Percentiles rank a stretch among this genome's conserved stretches.
Evolutionary conservation across 129 eudicot species (phyloP).

Genomic region (Artemisia annua): DNA sequence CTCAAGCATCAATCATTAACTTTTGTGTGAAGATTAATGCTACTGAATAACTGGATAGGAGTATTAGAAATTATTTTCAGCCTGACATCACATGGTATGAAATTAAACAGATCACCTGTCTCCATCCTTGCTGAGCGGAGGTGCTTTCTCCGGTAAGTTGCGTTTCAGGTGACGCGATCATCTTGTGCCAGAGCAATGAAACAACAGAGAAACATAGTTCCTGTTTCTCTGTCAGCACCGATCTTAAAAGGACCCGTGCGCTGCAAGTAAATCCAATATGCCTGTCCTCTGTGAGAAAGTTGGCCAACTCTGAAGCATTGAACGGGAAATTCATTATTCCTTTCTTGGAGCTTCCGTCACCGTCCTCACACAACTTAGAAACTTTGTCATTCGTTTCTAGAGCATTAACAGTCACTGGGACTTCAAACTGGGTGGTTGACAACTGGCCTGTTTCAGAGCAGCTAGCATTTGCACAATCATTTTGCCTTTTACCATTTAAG

Average conservation of each 20-base stretch:
- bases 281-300: conserved; percentile 87
- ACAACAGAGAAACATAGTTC: conserved; percentile 95
- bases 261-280: conserved; percentile 85
- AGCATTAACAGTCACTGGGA: conserved; percentile 26
- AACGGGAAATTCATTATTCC: conserved; percentile 63
- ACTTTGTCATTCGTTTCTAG: conserved; percentile 35
- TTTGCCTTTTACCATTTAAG: conserved; percentile 50
- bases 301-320: conserved; percentile 95
- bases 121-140: conserved; percentile 99
- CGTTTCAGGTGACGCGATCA: conserved; percentile 93
- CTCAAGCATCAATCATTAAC: no score
- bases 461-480: conserved; percentile 29
- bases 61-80: no score
- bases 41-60: no score
- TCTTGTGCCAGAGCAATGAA: conserved; percentile 92
- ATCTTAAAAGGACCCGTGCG: conserved; percentile 59
- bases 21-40: no score
- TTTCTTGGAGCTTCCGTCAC: conserved; percentile 32
- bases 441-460: conserved; percentile 45
- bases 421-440: conserved; percentile 35
- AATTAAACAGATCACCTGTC: conserved; percentile 58
- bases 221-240: conserved; percentile 79
- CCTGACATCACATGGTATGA: neutral
- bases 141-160: conserved; percentile 92
- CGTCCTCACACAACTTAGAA: conserved; percentile 35